Percentiles rank a stretch among this genome's conserved stretches.
Conservation (phyloP, 768 basidiomycete species). For the Psilocybe azurescens region DNA sequence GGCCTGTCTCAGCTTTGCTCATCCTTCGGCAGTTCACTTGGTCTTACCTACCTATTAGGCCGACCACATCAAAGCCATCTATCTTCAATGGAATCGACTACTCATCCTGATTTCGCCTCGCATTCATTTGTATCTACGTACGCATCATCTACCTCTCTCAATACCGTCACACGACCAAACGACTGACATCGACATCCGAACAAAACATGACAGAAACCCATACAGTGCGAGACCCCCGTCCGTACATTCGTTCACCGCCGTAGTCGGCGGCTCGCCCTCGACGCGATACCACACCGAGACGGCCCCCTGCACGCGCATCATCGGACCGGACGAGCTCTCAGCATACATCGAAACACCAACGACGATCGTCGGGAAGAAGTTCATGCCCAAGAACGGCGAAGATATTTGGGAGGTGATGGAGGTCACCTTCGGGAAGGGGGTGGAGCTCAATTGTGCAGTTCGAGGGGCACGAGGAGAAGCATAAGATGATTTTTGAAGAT, state of each 20-base stretch:
- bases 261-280: background rate
- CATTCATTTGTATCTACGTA: background rate
- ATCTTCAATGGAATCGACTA: background rate
- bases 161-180: background rate
- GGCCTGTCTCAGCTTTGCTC: background rate
- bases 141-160: background rate
- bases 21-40: background rate
- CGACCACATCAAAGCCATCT: background rate
- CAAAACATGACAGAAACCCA: background rate
- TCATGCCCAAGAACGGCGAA: constrained; percentile 9
- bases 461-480: constrained; percentile 9
- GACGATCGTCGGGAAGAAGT: constrained; percentile 9
- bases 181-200: background rate
- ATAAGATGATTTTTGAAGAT: constrained; percentile 6
- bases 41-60: background rate
- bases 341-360: constrained; percentile 4
- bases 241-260: background rate
- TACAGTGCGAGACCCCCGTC: background rate
- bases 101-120: background rate
- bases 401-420: constrained; percentile 11
- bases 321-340: background rate
- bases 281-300: constrained; percentile 5
- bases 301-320: constrained; percentile 6
- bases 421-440: background rate
- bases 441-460: constrained; percentile 10